These are phyloP conservation scores for Orbilia ellipsospora DNA, from an alignment of 2,329 filamentous ascomycete genomes.

Conservation along the genomic window DNA sequence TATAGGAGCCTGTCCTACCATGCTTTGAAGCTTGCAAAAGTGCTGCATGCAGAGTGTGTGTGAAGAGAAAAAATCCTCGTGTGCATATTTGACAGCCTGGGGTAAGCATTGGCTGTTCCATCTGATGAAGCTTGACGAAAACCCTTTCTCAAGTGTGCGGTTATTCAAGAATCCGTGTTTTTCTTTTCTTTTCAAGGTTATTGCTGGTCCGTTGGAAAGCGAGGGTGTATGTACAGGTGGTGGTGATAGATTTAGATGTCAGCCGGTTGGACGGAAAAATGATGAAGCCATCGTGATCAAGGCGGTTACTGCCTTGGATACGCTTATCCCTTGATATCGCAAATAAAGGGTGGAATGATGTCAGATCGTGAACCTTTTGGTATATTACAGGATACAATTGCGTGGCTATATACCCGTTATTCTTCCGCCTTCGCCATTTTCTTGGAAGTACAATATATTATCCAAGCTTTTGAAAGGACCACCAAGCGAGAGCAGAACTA, in stretches of 20 bases:
- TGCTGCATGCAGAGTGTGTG: not conserved
- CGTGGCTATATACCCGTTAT: too few relatives aligned
- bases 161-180: constrained; percentile 2
- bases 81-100: constrained; percentile 23
- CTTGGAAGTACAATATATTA: too few relatives aligned
- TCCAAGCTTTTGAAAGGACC: too few relatives aligned
- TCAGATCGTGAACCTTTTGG: not conserved
- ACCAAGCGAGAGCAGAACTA: too few relatives aligned
- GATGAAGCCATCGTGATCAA: constrained; percentile 30
- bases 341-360: not conserved
- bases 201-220: constrained; percentile 32
- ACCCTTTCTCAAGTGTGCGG: constrained; percentile 8
- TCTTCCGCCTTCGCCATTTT: too few relatives aligned
- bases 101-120: constrained; percentile 46
- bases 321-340: not conserved
- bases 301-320: not conserved
- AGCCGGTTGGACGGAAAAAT: constrained; percentile 27
- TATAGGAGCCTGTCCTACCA: not conserved
- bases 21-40: not conserved
- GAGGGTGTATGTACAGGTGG: constrained; percentile 12
- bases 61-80: constrained; percentile 3
- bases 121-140: constrained; percentile 29
- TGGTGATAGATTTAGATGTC: constrained; percentile 30
- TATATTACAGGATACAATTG: too few relatives aligned
- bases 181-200: constrained; percentile 17